Conservation (phyloP, 345 rosid species). For the Melastoma malabathricum region DNA sequence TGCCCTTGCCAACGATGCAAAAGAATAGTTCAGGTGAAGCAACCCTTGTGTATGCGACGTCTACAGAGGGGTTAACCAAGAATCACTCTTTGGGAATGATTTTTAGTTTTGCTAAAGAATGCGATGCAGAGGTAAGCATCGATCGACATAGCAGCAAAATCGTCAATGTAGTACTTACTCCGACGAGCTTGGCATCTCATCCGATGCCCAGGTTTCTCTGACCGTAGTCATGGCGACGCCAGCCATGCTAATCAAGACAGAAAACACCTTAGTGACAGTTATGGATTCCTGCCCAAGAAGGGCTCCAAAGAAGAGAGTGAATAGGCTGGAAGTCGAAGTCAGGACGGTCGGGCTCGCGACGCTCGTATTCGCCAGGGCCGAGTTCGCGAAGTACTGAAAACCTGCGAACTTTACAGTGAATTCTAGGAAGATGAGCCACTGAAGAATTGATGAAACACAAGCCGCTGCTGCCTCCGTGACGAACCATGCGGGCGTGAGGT, state of each 20-base stretch:
- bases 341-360: conserved; percentile 62
- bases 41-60: too few relatives aligned
- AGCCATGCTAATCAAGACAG: conserved; percentile 51
- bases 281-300: conserved; percentile 48
- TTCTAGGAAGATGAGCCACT: not conserved
- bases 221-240: conserved; percentile 61
- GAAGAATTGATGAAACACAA: not conserved
- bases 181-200: conserved; percentile 26
- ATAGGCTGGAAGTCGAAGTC: conserved; percentile 52
- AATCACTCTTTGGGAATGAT: too few relatives aligned
- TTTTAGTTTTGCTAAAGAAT: not conserved
- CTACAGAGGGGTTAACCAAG: not conserved
- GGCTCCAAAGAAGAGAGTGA: conserved; percentile 53
- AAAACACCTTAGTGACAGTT: conserved; percentile 32
- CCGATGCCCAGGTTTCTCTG: conserved; percentile 51
- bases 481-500: conserved; percentile 62
- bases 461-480: conserved; percentile 31
- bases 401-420: conserved; percentile 2
- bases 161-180: conserved; percentile 22
- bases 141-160: too few relatives aligned
- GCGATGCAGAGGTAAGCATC: too few relatives aligned
- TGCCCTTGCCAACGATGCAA: conserved; percentile 16
- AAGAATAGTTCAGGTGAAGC: not conserved
- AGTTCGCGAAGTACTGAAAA: conserved; percentile 42
- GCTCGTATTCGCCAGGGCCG: conserved; percentile 55